Percentiles rank a stretch among this genome's conserved stretches.
phyloP scores from a whole-genome alignment of 257 asterid genomes.

The Eustoma russellianum region DNA sequence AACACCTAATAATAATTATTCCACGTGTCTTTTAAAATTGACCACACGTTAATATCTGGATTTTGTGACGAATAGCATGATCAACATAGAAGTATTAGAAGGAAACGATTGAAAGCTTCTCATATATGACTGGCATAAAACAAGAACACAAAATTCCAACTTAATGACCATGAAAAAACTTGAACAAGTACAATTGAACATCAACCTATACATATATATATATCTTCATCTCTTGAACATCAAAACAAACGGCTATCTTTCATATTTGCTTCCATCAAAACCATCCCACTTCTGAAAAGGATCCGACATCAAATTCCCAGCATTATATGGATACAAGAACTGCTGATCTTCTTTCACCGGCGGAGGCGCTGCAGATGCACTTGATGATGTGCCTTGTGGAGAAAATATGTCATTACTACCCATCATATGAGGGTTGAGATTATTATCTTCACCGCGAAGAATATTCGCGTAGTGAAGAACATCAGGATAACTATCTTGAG shows the following conservation, averaged over 20 bases:
- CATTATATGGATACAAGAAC: constrained; percentile 25
- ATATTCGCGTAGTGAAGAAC: constrained; percentile 27
- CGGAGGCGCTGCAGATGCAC: constrained; percentile 7
- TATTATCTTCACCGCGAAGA: constrained; percentile 12
- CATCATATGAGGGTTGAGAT: constrained; percentile 9
- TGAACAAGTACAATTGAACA: background rate
- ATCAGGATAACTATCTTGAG: constrained; percentile 8
- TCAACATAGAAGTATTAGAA: too few relatives aligned
- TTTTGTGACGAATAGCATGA: too few relatives aligned
- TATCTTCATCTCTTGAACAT: constrained; percentile 4
- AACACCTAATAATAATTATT: too few relatives aligned
- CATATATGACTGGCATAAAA: too few relatives aligned
- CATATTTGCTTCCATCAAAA: constrained; percentile 13
- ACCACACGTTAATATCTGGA: too few relatives aligned
- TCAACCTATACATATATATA: background rate
- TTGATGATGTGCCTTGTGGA: constrained; percentile 24
- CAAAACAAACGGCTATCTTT: constrained; percentile 18
- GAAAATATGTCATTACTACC: constrained; percentile 12
- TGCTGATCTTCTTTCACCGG: constrained; percentile 15
- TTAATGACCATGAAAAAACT: background rate
- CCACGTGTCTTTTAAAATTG: too few relatives aligned
- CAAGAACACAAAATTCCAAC: background rate
- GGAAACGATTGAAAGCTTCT: too few relatives aligned
- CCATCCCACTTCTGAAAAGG: constrained; percentile 29
- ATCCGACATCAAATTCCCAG: constrained; percentile 20